A percentile compares a stretch with the other conserved stretches of the same genome.
Conservation (phyloP, 164 flowering plant genomes). For the Hamamelis virginiana region DNA sequence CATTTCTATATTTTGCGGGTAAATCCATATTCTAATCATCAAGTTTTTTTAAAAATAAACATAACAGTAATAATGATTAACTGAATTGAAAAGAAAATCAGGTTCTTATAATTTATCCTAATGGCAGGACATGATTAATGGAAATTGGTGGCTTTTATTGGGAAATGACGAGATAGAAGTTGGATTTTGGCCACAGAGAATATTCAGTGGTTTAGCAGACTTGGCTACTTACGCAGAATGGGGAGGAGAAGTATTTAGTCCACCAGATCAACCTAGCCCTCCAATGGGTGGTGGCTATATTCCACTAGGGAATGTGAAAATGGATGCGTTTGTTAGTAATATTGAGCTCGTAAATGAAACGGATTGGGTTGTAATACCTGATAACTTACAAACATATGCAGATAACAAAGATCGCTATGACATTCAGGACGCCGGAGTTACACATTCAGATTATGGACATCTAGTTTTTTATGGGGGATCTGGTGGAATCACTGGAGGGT, state of each 20-base stretch:
- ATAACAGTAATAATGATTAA: neutral
- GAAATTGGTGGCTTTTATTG: constrained; percentile 1
- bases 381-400: neutral
- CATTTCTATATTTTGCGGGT: neutral
- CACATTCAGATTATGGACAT: no score
- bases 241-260: constrained; percentile 2
- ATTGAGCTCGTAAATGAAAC: no score
- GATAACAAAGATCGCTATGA: neutral
- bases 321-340: neutral
- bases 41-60: no score
- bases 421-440: neutral
- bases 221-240: neutral
- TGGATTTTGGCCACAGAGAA: neutral
- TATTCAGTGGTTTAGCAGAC: constrained; percentile 1
- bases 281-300: neutral
- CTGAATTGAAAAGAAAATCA: no score
- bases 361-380: neutral
- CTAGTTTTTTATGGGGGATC: no score
- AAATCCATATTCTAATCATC: neutral
- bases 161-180: neutral
- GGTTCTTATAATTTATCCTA: no score
- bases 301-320: no score
- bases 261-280: neutral
- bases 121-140: neutral
- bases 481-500: no score